These are phyloP conservation scores for Fusarium lyarnte DNA, from an alignment of 2,329 filamentous ascomycete species.

Conservation along the genomic window DNA sequence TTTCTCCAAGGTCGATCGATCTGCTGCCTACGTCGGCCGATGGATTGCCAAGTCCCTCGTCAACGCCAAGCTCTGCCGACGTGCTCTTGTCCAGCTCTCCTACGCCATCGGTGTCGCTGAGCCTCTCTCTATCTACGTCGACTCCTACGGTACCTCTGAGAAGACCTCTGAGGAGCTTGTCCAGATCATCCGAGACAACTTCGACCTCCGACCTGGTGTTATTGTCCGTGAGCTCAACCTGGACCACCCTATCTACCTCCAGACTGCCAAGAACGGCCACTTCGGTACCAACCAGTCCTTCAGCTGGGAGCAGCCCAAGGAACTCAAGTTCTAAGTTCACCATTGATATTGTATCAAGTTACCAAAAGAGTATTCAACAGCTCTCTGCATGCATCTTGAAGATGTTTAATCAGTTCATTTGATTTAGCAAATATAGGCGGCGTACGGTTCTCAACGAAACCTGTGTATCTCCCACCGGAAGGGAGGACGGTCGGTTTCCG, in stretches of 20 bases:
- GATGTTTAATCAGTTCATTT: slow-evolving; percentile 53
- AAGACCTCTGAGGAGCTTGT: slow-evolving; percentile 94
- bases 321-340: slow-evolving; percentile 81
- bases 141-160: slow-evolving; percentile 93
- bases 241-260: slow-evolving; percentile 95
- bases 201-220: slow-evolving; percentile 96
- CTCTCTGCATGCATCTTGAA: slow-evolving; percentile 47
- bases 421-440: slow-evolving; percentile 50
- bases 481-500: slow-evolving; percentile 49
- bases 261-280: slow-evolving; percentile 99
- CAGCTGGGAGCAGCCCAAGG: slow-evolving; percentile 98
- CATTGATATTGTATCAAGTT: slow-evolving; percentile 24
- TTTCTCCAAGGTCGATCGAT: slow-evolving; percentile 99
- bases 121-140: slow-evolving; percentile 97
- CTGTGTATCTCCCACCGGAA: slow-evolving; percentile 49
- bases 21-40: slow-evolving; percentile 94
- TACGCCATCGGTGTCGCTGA: slow-evolving; percentile 99
- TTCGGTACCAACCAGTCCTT: slow-evolving; percentile 97
- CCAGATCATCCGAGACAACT: slow-evolving; percentile 93
- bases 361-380: slow-evolving; percentile 54
- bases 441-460: slow-evolving; percentile 61
- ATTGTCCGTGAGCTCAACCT: slow-evolving; percentile 98
- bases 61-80: slow-evolving; percentile 85
- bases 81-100: slow-evolving; percentile 95
- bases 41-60: slow-evolving; percentile 99